Evolutionary conservation across 768 basidiomycete species (phyloP), one percentile per base, ranked within the genome.

Genomic region (Amanita fuliginea): DNA sequence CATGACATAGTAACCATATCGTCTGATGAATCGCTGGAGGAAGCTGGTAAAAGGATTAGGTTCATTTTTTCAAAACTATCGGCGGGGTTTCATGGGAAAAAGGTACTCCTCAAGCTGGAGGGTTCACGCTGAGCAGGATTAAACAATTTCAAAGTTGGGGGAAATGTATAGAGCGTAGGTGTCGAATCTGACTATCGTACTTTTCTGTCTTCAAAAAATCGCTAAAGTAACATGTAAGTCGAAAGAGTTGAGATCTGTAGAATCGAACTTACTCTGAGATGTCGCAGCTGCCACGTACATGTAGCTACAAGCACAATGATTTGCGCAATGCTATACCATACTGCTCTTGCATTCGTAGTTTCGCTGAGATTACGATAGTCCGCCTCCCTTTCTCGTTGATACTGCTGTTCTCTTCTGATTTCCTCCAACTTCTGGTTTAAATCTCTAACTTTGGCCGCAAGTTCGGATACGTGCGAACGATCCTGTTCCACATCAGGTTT

Each of bases 271-370:
- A 91, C 89, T 72, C 81, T 88, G 51, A 99, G 71, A 75, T 97
- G 89, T 60, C 88, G 74, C 61, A 96, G 70, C 65, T 98, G 96
- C 94, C 95, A 97, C 26, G 78, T 72, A 58, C 90, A 97, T 2
- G 94, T 95, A 14, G 69, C 77, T 40, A 97, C 64, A 37, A 99
- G 67, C 9, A 95, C 83, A 11, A 76, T 65, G 51, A 98, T 90
- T 72, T 99, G 95, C 30, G 79, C 74, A 22, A 97, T 42, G 59
- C 83, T 92, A 66, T 96, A 98, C 90, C 91, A 98, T 40, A 98
- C 87, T 1, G 96, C 93, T 52, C 83, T 71, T n/a, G 83, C 69
- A 67, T 99, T 99, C 34, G 91, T 95, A 13, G 67, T 64, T 66
- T 99, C 96, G 57, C 89, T 93, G 54, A 97, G 65, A 66, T 92